Evolutionary conservation across 768 basidiomycete species (phyloP).

Genomic region (Russula earlei): DNA sequence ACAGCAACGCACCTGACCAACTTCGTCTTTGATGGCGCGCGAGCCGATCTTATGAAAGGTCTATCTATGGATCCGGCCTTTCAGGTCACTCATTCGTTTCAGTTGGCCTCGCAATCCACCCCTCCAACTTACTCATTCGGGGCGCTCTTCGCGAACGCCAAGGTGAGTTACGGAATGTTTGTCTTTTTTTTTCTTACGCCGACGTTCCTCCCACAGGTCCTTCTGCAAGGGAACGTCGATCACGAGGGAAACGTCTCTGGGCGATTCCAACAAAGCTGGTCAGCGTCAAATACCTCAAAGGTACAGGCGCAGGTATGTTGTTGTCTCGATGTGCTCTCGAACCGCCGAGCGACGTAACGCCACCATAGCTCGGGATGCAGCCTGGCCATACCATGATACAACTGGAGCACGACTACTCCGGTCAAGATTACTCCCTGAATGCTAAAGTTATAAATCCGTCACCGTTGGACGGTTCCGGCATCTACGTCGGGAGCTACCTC

Average conservation of each 20-base stretch:
- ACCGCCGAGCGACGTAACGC: conserved; percentile 13
- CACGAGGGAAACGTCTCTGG: conserved; percentile 86
- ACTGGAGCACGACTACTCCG: conserved; percentile 88
- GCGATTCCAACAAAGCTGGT: conserved; percentile 87
- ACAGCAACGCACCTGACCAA: conserved; percentile 86
- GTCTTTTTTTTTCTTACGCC: background rate
- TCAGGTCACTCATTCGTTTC: conserved; percentile 96
- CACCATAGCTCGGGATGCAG: conserved; percentile 58
- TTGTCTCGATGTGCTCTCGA: conserved; percentile 5
- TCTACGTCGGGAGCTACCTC: conserved; percentile 85
- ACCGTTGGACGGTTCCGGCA: conserved; percentile 77
- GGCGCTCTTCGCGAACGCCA: conserved; percentile 80
- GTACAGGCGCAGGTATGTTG: conserved; percentile 71
- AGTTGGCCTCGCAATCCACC: conserved; percentile 75
- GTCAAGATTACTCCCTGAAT: conserved; percentile 79
- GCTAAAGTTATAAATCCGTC: conserved; percentile 87
- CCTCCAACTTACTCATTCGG: conserved; percentile 92
- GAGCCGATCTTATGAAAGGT: conserved; percentile 91
- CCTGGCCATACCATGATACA: conserved; percentile 85
- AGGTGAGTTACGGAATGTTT: conserved; percentile 37
- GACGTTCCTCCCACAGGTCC: conserved; percentile 42
- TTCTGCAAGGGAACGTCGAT: conserved; percentile 91
- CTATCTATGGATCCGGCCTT: conserved; percentile 92
- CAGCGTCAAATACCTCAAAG: conserved; percentile 67
- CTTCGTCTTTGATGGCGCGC: conserved; percentile 94